Percentiles rank a stretch among this genome's conserved stretches.
phyloP scores from a whole-genome alignment of 2,329 filamentous ascomycete genomes.

The Pseudocercospora ulei region DNA sequence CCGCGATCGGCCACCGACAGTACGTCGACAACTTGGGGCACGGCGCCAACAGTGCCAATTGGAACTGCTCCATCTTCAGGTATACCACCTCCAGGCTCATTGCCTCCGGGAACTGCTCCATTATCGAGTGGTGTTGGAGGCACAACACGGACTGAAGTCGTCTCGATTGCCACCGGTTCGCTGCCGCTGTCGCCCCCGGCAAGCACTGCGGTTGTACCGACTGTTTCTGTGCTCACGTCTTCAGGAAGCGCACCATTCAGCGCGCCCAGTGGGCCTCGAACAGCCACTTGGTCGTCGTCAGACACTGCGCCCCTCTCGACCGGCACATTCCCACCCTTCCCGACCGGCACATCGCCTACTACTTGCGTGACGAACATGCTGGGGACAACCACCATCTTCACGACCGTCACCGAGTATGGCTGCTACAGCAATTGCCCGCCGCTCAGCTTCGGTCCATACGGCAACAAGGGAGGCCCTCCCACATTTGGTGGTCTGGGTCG shows the following conservation, averaged over 20 bases:
- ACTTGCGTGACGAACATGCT: constrained; percentile 22
- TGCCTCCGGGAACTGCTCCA: too few species aligned
- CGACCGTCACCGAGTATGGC: constrained; percentile 21
- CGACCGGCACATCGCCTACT: constrained; percentile 13
- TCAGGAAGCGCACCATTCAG: constrained; percentile 13
- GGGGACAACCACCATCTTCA: constrained; percentile 24
- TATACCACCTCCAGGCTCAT: too few species aligned
- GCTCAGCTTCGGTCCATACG: constrained; percentile 12
- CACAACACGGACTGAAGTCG: too few species aligned
- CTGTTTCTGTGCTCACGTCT: constrained; percentile 1
- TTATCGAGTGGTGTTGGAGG: too few species aligned
- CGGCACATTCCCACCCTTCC: constrained; percentile 16
- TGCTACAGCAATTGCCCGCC: constrained; percentile 22
- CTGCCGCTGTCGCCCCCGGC: constrained; percentile 5
- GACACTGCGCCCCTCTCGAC: constrained; percentile 1
- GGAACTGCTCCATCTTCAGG: too few species aligned
- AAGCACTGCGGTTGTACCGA: neutral
- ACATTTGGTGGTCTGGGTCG: too few species aligned
- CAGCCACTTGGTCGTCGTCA: constrained; percentile 9
- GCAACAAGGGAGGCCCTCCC: too few species aligned
- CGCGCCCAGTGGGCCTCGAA: constrained; percentile 12
- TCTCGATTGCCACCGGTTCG: too few species aligned
- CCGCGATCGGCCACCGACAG: constrained; percentile 7
- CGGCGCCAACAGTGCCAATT: constrained; percentile 4
- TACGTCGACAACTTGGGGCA: constrained; percentile 11